phyloP scores from a whole-genome alignment of 1,139 yeast species.

The Candida albicans region DNA sequence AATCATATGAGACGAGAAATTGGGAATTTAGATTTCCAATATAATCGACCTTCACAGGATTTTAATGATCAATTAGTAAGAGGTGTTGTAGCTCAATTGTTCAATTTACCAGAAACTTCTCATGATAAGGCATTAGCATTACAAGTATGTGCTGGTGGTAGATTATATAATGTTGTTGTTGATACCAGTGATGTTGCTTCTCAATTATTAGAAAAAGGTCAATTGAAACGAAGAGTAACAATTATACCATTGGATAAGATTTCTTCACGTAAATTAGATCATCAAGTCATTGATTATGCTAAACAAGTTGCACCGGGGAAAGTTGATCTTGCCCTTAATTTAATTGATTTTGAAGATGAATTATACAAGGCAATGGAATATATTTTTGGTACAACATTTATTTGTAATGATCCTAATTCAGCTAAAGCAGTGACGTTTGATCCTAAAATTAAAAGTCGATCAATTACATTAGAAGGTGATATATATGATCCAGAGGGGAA shows the following conservation, averaged over 20 bases:
- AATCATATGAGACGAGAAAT: slow-evolving; percentile 63
- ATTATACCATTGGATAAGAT: slow-evolving; percentile 91
- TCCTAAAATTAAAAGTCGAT: slow-evolving; percentile 73
- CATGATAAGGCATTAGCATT: slow-evolving; percentile 74
- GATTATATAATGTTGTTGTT: slow-evolving; percentile 87
- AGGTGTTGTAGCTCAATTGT: slow-evolving; percentile 89
- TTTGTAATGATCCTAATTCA: slow-evolving; percentile 83
- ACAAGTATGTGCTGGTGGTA: slow-evolving; percentile 93
- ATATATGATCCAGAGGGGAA: slow-evolving; percentile 96
- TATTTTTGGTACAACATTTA: slow-evolving; percentile 83
- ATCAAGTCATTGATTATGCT: slow-evolving; percentile 53
- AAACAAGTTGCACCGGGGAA: slow-evolving; percentile 73
- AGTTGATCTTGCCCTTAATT: slow-evolving; percentile 82
- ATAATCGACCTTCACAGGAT: slow-evolving; percentile 59
- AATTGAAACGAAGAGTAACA: slow-evolving; percentile 78
- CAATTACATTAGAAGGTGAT: slow-evolving; percentile 95
- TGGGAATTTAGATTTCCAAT: slow-evolving; percentile 71
- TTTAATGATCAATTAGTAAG: slow-evolving; percentile 67
- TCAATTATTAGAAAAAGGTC: slow-evolving; percentile 75
- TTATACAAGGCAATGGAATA: slow-evolving; percentile 84
- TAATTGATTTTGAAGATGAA: slow-evolving; percentile 72
- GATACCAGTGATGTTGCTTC: slow-evolving; percentile 86
- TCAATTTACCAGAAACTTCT: slow-evolving; percentile 59
- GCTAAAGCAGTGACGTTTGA: slow-evolving; percentile 88
- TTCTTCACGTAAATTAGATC: slow-evolving; percentile 51